These are phyloP conservation scores for Botrytis aclada DNA, from an alignment of 2,329 filamentous ascomycete genomes.

Conservation along the genomic window DNA sequence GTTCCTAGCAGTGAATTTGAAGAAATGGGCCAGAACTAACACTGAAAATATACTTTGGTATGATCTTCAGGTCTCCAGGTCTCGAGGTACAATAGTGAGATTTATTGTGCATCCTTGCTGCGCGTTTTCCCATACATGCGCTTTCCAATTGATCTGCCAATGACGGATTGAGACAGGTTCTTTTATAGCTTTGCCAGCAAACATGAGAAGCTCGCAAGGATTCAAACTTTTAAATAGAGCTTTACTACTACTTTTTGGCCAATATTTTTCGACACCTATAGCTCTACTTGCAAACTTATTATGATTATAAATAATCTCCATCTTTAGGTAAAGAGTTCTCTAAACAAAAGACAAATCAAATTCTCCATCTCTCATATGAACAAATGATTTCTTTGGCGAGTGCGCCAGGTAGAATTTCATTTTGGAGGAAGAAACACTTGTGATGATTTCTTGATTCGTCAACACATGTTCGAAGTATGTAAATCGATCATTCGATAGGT, in stretches of 20 bases:
- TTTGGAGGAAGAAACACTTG: neutral
- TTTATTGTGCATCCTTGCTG: neutral
- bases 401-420: rapidly evolving
- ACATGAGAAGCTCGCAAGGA: neutral
- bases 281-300: neutral
- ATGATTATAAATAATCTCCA: neutral
- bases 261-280: rapidly evolving
- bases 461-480: neutral
- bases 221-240: neutral
- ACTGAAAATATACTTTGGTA: neutral
- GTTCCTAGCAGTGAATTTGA: neutral
- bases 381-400: neutral
- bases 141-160: neutral
- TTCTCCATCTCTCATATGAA: too few species aligned
- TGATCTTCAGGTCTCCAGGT: neutral
- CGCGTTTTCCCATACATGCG: rapidly evolving
- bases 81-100: neutral
- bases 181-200: neutral
- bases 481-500: rapidly evolving
- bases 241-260: neutral
- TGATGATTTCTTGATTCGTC: neutral
- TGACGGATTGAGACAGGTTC: too few species aligned
- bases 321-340: neutral
- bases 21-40: neutral
- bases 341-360: neutral